These are phyloP conservation scores for Castanea mollissima DNA, from an alignment of 306 rosid species.

Conservation along the genomic window DNA sequence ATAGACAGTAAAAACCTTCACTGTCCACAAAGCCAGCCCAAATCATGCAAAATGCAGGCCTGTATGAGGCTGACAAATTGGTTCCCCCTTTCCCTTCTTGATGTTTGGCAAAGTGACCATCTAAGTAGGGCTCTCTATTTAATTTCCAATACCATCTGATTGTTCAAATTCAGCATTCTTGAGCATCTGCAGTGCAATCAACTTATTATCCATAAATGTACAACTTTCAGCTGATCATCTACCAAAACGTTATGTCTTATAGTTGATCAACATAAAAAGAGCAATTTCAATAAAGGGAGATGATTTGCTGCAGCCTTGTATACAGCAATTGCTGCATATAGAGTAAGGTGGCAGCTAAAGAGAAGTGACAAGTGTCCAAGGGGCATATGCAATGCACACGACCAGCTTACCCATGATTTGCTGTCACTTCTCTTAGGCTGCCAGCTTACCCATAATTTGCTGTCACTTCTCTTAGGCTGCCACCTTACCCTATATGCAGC, in stretches of 20 bases:
- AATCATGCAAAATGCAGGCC: constrained; percentile 29
- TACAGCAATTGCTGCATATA: too few relatives aligned
- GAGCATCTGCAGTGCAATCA: constrained; percentile 58
- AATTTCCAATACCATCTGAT: constrained; percentile 24
- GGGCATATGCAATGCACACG: too few relatives aligned
- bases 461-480: too few relatives aligned
- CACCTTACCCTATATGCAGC: too few relatives aligned
- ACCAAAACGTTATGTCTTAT: not conserved
- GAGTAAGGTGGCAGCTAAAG: too few relatives aligned
- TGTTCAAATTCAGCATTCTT: constrained; percentile 46
- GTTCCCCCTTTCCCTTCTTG: constrained; percentile 28
- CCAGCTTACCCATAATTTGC: too few relatives aligned
- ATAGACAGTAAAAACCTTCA: constrained; percentile 33
- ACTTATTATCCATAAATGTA: constrained; percentile 11
- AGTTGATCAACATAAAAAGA: not conserved
- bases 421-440: too few relatives aligned
- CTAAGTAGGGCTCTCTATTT: constrained; percentile 3
- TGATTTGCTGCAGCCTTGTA: too few relatives aligned
- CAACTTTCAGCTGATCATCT: not conserved
- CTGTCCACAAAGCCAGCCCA: constrained; percentile 27
- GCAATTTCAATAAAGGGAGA: not conserved
- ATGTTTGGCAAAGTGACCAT: not conserved
- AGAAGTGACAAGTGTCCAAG: too few relatives aligned
- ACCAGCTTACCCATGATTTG: too few relatives aligned
- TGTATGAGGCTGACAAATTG: constrained; percentile 23